Evolutionary conservation across 352 stramenopile species (phyloP).

Genomic region (Phytophthora brassicae): DNA sequence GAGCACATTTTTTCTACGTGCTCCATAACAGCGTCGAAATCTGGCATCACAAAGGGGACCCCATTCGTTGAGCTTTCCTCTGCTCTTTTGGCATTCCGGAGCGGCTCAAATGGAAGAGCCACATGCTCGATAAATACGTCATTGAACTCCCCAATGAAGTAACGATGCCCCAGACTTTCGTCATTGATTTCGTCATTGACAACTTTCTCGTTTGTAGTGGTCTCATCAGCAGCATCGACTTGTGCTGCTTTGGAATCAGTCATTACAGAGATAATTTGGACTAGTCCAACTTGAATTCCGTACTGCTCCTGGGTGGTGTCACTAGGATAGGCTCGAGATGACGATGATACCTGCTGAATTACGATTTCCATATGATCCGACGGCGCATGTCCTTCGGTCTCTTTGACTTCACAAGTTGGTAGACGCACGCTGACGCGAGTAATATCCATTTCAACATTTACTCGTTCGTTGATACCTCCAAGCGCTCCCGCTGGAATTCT

Average conservation of each 20-base stretch:
- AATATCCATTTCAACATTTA: constrained; percentile 59
- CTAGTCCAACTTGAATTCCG: constrained; percentile 36
- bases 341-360: constrained; percentile 41
- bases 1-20: constrained; percentile 60
- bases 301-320: constrained; percentile 52
- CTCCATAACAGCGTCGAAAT: constrained; percentile 52
- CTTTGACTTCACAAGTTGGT: constrained; percentile 45
- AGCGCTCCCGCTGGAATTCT: constrained; percentile 37
- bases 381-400: constrained; percentile 38
- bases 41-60: constrained; percentile 16
- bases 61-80: constrained; percentile 5
- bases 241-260: constrained; percentile 9
- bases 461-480: constrained; percentile 39
- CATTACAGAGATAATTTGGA: constrained; percentile 48
- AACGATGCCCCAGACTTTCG: too few species aligned
- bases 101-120: constrained; percentile 35
- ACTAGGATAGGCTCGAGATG: constrained; percentile 46
- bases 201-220: background rate
- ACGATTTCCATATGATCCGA: constrained; percentile 59
- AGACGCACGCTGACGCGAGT: constrained; percentile 41
- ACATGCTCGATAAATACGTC: constrained; percentile 55
- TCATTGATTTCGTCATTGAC: background rate
- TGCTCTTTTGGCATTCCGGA: constrained; percentile 25
- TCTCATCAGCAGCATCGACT: background rate
- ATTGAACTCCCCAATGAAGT: constrained; percentile 17